These are phyloP conservation scores for Candida mattraensis DNA, from an alignment of 805 yeast species.

Conservation along the genomic window DNA sequence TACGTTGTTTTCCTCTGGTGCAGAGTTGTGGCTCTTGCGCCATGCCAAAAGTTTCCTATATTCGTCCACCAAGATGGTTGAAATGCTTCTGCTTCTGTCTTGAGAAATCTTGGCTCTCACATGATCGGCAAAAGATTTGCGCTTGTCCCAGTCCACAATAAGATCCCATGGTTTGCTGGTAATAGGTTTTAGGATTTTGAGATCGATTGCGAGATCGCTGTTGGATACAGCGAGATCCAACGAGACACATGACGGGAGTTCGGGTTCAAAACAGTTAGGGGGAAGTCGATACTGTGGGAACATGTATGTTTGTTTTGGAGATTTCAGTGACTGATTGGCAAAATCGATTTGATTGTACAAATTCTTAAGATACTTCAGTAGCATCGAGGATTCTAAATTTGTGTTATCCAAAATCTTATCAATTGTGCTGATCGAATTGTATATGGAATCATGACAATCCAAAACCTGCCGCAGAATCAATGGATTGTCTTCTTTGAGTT, in stretches of 20 bases:
- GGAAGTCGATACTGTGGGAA: conserved; percentile 56
- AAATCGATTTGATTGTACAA: conserved; percentile 33
- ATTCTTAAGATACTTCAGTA: conserved; percentile 25
- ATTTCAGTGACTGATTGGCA: conserved; percentile 41
- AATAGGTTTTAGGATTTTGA: conserved; percentile 49
- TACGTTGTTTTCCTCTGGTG: conserved; percentile 6
- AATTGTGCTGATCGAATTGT: conserved; percentile 45
- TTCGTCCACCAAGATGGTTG: conserved; percentile 40
- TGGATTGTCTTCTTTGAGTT: conserved; percentile 37
- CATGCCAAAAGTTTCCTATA: conserved; percentile 36
- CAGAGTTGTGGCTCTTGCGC: conserved; percentile 23
- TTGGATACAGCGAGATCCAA: conserved; percentile 60
- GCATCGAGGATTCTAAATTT: conserved; percentile 22
- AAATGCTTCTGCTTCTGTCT: conserved; percentile 40
- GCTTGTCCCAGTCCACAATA: conserved; percentile 44
- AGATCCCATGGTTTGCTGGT: conserved; percentile 64
- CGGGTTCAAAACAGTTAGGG: conserved; percentile 43
- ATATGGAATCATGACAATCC: conserved; percentile 34
- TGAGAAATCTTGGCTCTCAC: conserved; percentile 54
- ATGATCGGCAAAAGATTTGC: conserved; percentile 54
- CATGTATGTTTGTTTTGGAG: conserved; percentile 52
- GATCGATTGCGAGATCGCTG: conserved; percentile 62
- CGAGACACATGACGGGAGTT: conserved; percentile 45
- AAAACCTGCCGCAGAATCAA: conserved; percentile 42
- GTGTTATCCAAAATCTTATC: conserved; percentile 33